These are phyloP conservation scores for Clonostachys solani DNA, from an alignment of 2,329 filamentous ascomycete species.

Conservation along the genomic window DNA sequence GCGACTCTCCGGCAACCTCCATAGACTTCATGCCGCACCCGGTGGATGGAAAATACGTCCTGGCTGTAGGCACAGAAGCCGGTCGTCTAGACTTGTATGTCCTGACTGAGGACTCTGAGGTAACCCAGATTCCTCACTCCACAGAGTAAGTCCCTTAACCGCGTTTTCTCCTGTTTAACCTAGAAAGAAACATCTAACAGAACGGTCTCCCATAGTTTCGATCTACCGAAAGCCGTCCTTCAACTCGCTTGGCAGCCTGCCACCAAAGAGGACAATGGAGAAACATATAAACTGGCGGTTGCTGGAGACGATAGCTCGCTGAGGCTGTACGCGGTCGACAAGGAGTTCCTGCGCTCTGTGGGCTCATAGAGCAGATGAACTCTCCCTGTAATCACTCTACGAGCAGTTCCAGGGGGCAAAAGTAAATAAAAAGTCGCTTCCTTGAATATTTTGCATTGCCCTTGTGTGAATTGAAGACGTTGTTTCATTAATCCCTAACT, in stretches of 20 bases:
- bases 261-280: slow-evolving; percentile 14
- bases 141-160: slow-evolving; percentile 29
- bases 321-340: slow-evolving; percentile 45
- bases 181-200: background rate
- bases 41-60: slow-evolving; percentile 24
- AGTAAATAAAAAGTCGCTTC: background rate
- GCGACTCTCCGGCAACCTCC: slow-evolving; percentile 62
- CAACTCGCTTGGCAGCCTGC: slow-evolving; percentile 67
- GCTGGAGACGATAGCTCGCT: slow-evolving; percentile 60
- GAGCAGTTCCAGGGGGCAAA: background rate
- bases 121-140: slow-evolving; percentile 24
- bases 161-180: background rate
- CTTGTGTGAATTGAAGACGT: background rate
- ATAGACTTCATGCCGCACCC: slow-evolving; percentile 55
- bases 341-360: slow-evolving; percentile 12
- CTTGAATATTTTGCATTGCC: background rate
- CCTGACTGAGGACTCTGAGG: slow-evolving; percentile 33
- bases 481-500: too few relatives aligned
- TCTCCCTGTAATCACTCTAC: background rate
- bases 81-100: slow-evolving; percentile 40
- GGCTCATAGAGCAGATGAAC: background rate
- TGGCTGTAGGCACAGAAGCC: slow-evolving; percentile 56
- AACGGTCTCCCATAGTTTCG: slow-evolving; percentile 11
- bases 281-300: slow-evolving; percentile 37
- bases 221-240: slow-evolving; percentile 59